Base-by-base conservation (phyloP, 768 basidiomycete genomes). In the Leccinum subtestaceum region DNA sequence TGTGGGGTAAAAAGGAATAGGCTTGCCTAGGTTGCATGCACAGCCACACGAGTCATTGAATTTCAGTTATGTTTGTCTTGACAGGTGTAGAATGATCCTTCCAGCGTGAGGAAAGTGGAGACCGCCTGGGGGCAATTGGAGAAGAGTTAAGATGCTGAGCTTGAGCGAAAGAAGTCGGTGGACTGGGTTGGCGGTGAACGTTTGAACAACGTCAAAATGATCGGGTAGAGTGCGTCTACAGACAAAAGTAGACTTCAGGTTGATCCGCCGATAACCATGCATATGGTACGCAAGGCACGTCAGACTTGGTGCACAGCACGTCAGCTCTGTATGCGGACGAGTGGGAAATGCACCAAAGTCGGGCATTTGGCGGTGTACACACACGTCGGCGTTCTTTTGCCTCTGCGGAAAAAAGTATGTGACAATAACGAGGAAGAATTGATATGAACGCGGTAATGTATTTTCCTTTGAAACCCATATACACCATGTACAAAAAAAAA, bases 401-500 rank as follows among this genome's bases (percentile, higher is more conserved):
- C 40, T 43, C 38, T 17, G 19, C n/a, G 10, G 43, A 46, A 40
- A 17, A n/a, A 40, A n/a, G 40, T 17, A n/a, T 27, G 27, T 27
- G 27, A 43, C 40, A 8, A 12, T 7, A 19, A 43, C 5, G 27
- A 29, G 43, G 27, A 34, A 23, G 4, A 15, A 15, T 56, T 19
- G 27, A 43, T 43, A 43, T 43, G 40, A 43, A 43, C 40, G 38
- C 36, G 49, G 50, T 15, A 61, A 40, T 32, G 8, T 17, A 57
- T 31, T 17, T 25, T 23, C 49, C 56, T 31, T 45, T 31, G 29
- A 53, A 47, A 32, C 8, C 21, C 47, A 34, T 17, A 17, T 43
- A 34, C 48, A 27, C 5, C 1, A 38, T 40, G 49, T 55, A 66
- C 60, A 52, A n/a, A 21, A 43, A 40, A n/a, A 43, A 43, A 43